phyloP scores from a whole-genome alignment of 345 rosid species.

The Camelina neglecta region DNA sequence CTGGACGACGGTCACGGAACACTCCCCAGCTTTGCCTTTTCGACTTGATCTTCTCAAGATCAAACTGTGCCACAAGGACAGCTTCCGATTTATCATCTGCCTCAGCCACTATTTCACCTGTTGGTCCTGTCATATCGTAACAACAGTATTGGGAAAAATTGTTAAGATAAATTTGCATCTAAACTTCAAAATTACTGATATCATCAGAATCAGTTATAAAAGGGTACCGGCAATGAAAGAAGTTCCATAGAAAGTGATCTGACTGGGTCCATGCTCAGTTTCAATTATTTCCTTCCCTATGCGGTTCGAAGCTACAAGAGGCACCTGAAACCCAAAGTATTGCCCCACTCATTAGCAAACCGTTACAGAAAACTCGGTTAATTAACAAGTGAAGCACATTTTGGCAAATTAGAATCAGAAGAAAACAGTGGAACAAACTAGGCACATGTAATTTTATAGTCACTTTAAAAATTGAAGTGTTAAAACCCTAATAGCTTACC shows the following conservation, averaged over 20 bases:
- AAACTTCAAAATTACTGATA: not conserved
- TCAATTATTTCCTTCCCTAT: constrained; percentile 77
- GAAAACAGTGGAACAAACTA: not conserved
- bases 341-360: not conserved
- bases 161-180: not conserved
- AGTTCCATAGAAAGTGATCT: constrained; percentile 82
- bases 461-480: not conserved
- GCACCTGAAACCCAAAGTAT: constrained; percentile 54
- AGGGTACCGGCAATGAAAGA: constrained; percentile 81
- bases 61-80: constrained; percentile 77
- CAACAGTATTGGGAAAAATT: not conserved
- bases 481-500: constrained; percentile 50
- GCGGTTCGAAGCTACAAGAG: constrained; percentile 85
- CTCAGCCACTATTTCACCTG: constrained; percentile 73
- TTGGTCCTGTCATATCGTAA: constrained; percentile 62
- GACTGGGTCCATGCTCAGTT: constrained; percentile 84
- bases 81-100: constrained; percentile 82
- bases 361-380: not conserved
- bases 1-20: constrained; percentile 90
- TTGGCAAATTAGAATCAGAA: not conserved
- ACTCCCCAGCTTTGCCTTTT: constrained; percentile 92
- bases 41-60: constrained; percentile 70
- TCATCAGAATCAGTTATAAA: constrained; percentile 11
- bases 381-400: not conserved
- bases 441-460: not conserved